A percentile compares a stretch with the other conserved stretches of the same genome.
Evolutionary conservation across 2,329 filamentous ascomycete species (phyloP).

Genomic region (Cladosporium phlei): DNA sequence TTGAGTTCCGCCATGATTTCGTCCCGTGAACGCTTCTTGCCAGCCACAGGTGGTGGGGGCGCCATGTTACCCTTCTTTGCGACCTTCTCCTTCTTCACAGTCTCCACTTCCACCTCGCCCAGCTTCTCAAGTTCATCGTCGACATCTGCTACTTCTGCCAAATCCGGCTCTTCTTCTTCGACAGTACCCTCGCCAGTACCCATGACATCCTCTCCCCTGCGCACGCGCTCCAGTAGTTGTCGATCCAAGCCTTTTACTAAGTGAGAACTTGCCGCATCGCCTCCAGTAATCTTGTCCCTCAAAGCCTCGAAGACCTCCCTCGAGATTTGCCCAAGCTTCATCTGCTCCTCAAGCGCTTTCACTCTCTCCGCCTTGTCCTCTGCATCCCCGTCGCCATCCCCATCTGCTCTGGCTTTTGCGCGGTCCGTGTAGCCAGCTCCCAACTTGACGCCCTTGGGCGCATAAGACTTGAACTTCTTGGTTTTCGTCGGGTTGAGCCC

Average conservation of each 20-base stretch:
- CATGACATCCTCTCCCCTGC: constrained; percentile 58
- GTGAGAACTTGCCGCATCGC: constrained; percentile 75
- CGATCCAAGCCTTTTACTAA: constrained; percentile 89
- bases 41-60: constrained; percentile 30
- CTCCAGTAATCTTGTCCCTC: constrained; percentile 71
- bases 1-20: constrained; percentile 58
- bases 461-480: constrained; percentile 71
- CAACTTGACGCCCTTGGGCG: constrained; percentile 77
- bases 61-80: constrained; percentile 50
- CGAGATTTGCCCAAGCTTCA: constrained; percentile 81
- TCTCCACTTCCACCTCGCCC: constrained; percentile 63
- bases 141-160: constrained; percentile 25
- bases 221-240: constrained; percentile 66
- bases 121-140: constrained; percentile 50
- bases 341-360: constrained; percentile 71
- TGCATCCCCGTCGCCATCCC: constrained; percentile 42
- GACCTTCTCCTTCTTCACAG: constrained; percentile 56
- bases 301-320: constrained; percentile 70
- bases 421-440: constrained; percentile 81
- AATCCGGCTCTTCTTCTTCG: constrained; percentile 29
- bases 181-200: constrained; percentile 37
- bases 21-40: constrained; percentile 52
- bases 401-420: constrained; percentile 56
- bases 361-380: constrained; percentile 62
- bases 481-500: constrained; percentile 40